phyloP scores from a whole-genome alignment of 2,329 filamentous ascomycete species.

The Beauveria scarabaeidicola region DNA sequence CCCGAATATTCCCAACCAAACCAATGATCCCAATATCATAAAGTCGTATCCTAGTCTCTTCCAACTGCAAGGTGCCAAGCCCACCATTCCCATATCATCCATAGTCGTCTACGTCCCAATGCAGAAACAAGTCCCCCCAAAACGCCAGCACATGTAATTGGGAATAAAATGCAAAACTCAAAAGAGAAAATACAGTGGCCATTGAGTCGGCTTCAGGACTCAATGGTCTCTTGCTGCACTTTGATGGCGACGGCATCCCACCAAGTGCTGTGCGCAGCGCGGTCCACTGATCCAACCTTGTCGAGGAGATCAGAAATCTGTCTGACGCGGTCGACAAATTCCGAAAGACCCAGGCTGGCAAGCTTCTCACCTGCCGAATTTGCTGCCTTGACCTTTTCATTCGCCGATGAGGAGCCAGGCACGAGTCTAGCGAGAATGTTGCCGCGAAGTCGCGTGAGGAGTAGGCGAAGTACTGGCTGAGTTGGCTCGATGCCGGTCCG shows the following conservation, averaged over 20 bases:
- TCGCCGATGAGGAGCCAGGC: conserved; percentile 58
- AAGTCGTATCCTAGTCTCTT: background rate
- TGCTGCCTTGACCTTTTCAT: conserved; percentile 61
- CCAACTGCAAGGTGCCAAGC: background rate
- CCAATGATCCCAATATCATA: background rate
- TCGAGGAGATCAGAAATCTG: conserved; percentile 61
- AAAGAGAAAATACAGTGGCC: background rate
- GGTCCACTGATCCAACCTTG: conserved; percentile 57
- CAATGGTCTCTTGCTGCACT: conserved; percentile 36
- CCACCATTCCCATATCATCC: background rate
- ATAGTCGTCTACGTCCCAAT: background rate
- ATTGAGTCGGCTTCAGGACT: background rate
- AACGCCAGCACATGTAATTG: background rate
- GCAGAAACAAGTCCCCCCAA: background rate
- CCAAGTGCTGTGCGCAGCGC: conserved; percentile 59
- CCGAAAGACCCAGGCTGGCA: conserved; percentile 59
- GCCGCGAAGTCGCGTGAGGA: conserved; percentile 57
- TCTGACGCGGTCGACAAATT: conserved; percentile 62
- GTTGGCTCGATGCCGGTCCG: conserved; percentile 33
- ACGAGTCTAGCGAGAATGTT: conserved; percentile 58
- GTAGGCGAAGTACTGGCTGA: conserved; percentile 54
- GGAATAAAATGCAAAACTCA: background rate
- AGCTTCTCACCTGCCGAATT: conserved; percentile 62
- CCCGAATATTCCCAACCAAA: background rate
- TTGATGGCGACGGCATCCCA: conserved; percentile 59